Evolutionary conservation across 2,329 filamentous ascomycete species (phyloP).

Genomic region (Reticulascus tulasneorum): DNA sequence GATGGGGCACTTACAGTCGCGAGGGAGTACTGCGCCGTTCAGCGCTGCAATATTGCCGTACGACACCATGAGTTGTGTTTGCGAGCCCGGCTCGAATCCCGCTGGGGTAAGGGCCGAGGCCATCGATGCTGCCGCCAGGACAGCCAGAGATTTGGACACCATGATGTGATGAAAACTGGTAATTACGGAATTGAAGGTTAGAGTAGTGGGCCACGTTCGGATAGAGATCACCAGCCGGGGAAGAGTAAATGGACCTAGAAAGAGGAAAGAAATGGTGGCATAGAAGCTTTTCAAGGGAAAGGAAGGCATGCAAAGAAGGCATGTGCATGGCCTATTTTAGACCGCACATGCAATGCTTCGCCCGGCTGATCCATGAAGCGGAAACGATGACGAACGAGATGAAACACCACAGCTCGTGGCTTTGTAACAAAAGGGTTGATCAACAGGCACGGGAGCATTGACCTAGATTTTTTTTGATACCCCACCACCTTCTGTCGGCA

Average conservation of each 20-base stretch:
- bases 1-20: slow-evolving; percentile 26
- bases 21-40: slow-evolving; percentile 33
- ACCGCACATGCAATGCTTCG: too few species aligned
- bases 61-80: slow-evolving; percentile 33
- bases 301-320: slow-evolving; percentile 8
- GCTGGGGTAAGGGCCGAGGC: slow-evolving; percentile 35
- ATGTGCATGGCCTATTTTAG: too few species aligned
- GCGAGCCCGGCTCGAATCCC: slow-evolving; percentile 35
- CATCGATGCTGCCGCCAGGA: slow-evolving; percentile 26
- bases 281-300: slow-evolving; percentile 2
- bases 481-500: too few species aligned
- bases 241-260: neutral
- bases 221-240: neutral
- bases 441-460: too few species aligned
- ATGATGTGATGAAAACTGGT: slow-evolving; percentile 20
- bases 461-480: too few species aligned
- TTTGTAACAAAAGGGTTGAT: too few species aligned
- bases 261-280: neutral
- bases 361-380: too few species aligned
- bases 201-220: neutral
- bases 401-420: too few species aligned
- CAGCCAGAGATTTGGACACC: slow-evolving; percentile 25
- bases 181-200: slow-evolving; percentile 4
- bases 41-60: slow-evolving; percentile 31
- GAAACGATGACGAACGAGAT: too few species aligned